These are phyloP conservation scores for Hyaloperonospora brassicae DNA, from an alignment of 352 stramenopile species.

Conservation along the genomic window DNA sequence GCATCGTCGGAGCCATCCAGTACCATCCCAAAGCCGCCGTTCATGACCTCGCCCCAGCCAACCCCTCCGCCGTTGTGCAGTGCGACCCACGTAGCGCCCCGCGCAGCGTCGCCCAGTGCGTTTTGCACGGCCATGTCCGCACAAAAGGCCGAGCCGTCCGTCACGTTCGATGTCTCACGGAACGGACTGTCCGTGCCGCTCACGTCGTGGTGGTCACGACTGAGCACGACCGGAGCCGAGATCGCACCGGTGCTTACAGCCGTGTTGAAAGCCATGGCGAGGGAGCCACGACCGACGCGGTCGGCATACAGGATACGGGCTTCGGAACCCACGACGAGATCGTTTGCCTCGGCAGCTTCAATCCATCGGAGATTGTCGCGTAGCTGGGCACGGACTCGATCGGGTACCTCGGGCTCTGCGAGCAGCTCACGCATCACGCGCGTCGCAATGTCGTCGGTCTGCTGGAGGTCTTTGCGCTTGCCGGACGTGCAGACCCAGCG, in stretches of 20 bases:
- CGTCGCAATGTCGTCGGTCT: slow-evolving; percentile 69
- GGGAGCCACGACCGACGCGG: slow-evolving; percentile 59
- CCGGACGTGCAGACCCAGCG: slow-evolving; percentile 83
- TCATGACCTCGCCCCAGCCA: slow-evolving; percentile 73
- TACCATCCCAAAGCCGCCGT: too few relatives aligned
- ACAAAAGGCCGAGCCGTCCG: slow-evolving; percentile 78
- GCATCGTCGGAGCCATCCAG: too few relatives aligned
- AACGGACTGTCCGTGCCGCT: slow-evolving; percentile 84
- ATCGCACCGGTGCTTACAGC: slow-evolving; percentile 64
- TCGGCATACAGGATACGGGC: slow-evolving; percentile 85
- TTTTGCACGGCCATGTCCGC: slow-evolving; percentile 89
- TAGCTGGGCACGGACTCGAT: slow-evolving; percentile 62
- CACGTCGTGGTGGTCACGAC: slow-evolving; percentile 85
- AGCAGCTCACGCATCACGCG: slow-evolving; percentile 65
- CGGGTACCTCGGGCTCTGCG: slow-evolving; percentile 31
- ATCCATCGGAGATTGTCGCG: slow-evolving; percentile 85
- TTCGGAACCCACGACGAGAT: slow-evolving; percentile 84
- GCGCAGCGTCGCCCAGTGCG: slow-evolving; percentile 75
- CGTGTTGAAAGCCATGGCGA: slow-evolving; percentile 80
- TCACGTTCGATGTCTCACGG: slow-evolving; percentile 85
- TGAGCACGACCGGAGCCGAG: slow-evolving; percentile 68
- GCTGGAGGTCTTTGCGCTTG: slow-evolving; percentile 51
- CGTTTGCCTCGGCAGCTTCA: slow-evolving; percentile 72
- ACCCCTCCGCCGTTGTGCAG: slow-evolving; percentile 87
- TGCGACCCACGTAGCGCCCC: slow-evolving; percentile 80